Evolutionary conservation across 2,329 filamentous ascomycete genomes (phyloP).

Genomic region (Ceratocystis harringtonii): DNA sequence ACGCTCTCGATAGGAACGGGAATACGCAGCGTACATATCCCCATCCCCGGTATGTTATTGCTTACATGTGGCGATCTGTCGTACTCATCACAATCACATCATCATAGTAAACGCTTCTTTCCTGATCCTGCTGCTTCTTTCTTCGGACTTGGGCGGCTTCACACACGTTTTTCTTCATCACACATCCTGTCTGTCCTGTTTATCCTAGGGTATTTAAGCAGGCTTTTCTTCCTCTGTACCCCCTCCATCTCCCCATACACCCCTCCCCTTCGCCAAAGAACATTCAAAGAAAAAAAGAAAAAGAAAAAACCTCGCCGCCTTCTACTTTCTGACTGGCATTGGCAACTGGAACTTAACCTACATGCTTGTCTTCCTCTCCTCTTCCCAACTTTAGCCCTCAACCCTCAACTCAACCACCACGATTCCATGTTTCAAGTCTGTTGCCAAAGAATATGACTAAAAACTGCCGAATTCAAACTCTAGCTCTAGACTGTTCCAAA

Average conservation of each 20-base stretch:
- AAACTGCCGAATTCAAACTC: neutral
- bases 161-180: conserved; percentile 18
- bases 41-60: neutral
- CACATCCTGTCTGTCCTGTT: conserved; percentile 2
- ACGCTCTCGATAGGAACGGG: too few relatives aligned
- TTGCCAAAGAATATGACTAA: conserved; percentile 1
- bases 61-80: neutral
- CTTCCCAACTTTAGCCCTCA: neutral
- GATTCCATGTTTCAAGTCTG: neutral
- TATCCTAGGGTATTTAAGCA: neutral
- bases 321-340: neutral
- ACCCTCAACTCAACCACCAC: conserved; percentile 7
- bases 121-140: neutral
- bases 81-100: neutral
- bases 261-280: neutral
- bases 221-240: neutral
- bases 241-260: neutral
- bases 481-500: neutral
- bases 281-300: neutral
- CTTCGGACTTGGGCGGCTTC: conserved; percentile 16
- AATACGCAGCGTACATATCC: too few relatives aligned
- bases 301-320: neutral
- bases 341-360: conserved; percentile 4
- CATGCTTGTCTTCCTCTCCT: conserved; percentile 1
- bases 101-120: conserved; percentile 1